Conservation (phyloP, 2,329 filamentous ascomycete species). For the Microsporum audouinii region DNA sequence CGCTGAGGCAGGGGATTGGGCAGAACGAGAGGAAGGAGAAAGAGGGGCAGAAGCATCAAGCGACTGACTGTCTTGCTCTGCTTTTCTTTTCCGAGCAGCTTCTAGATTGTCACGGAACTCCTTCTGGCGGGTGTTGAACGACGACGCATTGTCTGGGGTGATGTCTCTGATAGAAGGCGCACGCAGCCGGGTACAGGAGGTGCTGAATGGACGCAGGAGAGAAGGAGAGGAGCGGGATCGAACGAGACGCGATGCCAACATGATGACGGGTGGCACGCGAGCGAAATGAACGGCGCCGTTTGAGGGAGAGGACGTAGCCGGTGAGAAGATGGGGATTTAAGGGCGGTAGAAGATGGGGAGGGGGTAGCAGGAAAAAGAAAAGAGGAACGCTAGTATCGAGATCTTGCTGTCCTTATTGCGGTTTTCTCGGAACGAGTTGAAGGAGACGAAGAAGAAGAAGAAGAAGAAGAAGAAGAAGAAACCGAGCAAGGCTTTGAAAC, state of each 20-base stretch:
- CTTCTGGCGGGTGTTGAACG: slow-evolving; percentile 74
- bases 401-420: too few relatives aligned
- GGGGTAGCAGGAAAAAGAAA: neutral
- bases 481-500: neutral
- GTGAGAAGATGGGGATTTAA: neutral
- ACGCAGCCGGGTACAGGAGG: slow-evolving; percentile 40
- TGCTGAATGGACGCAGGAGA: slow-evolving; percentile 48
- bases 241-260: slow-evolving; percentile 40
- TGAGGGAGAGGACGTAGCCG: slow-evolving; percentile 8
- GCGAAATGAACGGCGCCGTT: slow-evolving; percentile 1
- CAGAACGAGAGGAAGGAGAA: slow-evolving; percentile 28
- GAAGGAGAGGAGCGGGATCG: slow-evolving; percentile 37
- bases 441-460: slow-evolving; percentile 3
- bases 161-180: slow-evolving; percentile 80
- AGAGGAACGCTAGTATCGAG: neutral
- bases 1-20: slow-evolving; percentile 26
- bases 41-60: slow-evolving; percentile 38
- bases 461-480: slow-evolving; percentile 6
- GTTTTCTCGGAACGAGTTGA: neutral
- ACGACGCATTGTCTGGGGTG: slow-evolving; percentile 56
- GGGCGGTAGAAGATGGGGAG: slow-evolving; percentile 1
- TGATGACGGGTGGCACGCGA: slow-evolving; percentile 17
- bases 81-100: slow-evolving; percentile 62
- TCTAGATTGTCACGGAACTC: slow-evolving; percentile 74
- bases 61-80: slow-evolving; percentile 73